These are phyloP conservation scores for Cercis canadensis DNA, from an alignment of 306 rosid genomes.

Conservation along the genomic window DNA sequence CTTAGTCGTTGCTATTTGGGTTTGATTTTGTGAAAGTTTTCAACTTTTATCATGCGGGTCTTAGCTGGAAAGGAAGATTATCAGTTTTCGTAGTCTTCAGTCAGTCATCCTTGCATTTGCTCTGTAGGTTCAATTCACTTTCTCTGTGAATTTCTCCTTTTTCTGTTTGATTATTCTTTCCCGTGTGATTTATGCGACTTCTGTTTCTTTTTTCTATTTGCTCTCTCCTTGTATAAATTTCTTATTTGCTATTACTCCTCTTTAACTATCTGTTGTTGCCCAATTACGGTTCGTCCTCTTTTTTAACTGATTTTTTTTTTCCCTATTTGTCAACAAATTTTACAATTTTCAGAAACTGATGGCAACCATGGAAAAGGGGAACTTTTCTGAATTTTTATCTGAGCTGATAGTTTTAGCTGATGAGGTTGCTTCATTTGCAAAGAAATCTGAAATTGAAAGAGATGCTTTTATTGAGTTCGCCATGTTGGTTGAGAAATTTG, in stretches of 20 bases:
- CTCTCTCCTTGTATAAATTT: neutral
- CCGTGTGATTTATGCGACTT: neutral
- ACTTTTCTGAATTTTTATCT: conserved; percentile 47
- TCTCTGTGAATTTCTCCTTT: neutral
- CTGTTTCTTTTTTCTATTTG: neutral
- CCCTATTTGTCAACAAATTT: conserved; percentile 2
- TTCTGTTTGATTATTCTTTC: conserved; percentile 12
- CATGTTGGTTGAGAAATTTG: conserved; percentile 55
- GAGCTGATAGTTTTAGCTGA: conserved; percentile 51
- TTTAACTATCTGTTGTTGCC: conserved; percentile 12
- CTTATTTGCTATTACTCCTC: too few species aligned
- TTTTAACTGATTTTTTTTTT: conserved; percentile 12
- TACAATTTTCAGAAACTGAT: conserved; percentile 20
- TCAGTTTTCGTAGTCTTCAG: conserved; percentile 24
- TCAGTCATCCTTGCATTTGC: conserved; percentile 32
- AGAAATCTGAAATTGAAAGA: conserved; percentile 46
- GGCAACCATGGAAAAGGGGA: conserved; percentile 46
- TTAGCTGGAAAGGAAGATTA: conserved; percentile 12
- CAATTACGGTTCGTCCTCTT: conserved; percentile 15
- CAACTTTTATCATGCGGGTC: conserved; percentile 24
- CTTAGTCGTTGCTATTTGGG: conserved; percentile 21
- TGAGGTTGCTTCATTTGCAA: conserved; percentile 65
- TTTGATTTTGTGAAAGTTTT: neutral
- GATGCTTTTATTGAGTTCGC: conserved; percentile 58
- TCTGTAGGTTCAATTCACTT: conserved; percentile 35